Percentiles rank a stretch among this genome's conserved stretches.
phyloP scores from a whole-genome alignment of 257 asterid species.

The Plectranthus barbatus region DNA sequence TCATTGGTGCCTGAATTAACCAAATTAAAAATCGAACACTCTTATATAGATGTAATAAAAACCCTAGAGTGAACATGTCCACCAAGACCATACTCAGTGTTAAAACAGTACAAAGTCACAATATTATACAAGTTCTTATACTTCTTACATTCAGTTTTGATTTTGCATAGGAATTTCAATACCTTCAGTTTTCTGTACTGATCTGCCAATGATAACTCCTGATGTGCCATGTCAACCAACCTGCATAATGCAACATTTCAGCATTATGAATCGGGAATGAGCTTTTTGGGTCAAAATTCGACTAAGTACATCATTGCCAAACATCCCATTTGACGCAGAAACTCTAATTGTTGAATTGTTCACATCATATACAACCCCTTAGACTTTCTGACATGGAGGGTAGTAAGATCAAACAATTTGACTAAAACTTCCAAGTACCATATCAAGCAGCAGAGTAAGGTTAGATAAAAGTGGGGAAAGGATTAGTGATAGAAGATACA shows the following conservation, averaged over 20 bases:
- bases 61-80: slow-evolving; percentile 6
- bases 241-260: slow-evolving; percentile 30
- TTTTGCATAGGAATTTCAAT: slow-evolving; percentile 9
- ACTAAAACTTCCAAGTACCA: neutral
- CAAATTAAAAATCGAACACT: neutral
- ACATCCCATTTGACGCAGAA: neutral
- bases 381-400: neutral
- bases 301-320: neutral
- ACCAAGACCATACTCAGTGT: neutral
- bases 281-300: slow-evolving; percentile 10
- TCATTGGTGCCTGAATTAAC: neutral
- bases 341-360: neutral
- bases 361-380: neutral
- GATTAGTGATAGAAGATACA: neutral
- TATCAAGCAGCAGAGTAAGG: neutral
- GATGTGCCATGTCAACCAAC: slow-evolving; percentile 86
- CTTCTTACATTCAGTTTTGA: neutral
- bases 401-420: neutral
- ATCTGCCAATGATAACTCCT: slow-evolving; percentile 89
- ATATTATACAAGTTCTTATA: neutral
- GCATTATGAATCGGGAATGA: slow-evolving; percentile 18
- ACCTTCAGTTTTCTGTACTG: slow-evolving; percentile 84
- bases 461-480: neutral
- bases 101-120: neutral
- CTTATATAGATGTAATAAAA: neutral